These are phyloP conservation scores for Heliamphora pulchella DNA, from an alignment of 179 eudicot species.

Conservation along the genomic window DNA sequence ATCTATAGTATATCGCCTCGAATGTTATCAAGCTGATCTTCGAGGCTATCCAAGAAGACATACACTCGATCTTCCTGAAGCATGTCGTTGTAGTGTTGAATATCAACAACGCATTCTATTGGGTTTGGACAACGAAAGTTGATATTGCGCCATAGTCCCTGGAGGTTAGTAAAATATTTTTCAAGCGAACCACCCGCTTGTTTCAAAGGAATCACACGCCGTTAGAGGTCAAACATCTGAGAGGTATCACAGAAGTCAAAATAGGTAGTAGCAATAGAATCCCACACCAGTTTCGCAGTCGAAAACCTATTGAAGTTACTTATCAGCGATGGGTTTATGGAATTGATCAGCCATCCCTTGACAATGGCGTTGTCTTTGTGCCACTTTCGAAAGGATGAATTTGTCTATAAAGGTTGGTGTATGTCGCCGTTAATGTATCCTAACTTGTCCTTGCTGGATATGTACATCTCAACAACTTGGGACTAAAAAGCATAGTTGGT, in stretches of 20 bases:
- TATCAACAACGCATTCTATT: not conserved
- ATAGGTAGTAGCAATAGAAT: no score
- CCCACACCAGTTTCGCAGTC: no score
- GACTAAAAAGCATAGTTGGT: not conserved
- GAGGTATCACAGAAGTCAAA: no score
- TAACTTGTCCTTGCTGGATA: not conserved
- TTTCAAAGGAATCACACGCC: no score
- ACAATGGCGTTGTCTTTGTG: not conserved
- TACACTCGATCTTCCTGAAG: not conserved
- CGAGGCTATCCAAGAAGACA: not conserved
- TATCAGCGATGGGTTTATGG: not conserved
- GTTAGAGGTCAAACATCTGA: no score
- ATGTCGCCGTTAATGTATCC: not conserved
- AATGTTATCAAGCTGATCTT: not conserved
- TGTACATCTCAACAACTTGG: not conserved
- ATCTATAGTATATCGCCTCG: not conserved
- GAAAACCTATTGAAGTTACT: not conserved
- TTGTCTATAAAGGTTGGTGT: not conserved
- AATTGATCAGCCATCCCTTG: not conserved
- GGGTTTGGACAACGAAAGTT: no score
- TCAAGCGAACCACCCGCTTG: no score
- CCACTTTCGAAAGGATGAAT: not conserved
- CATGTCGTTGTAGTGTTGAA: not conserved
- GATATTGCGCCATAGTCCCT: no score
- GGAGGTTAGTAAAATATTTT: no score